Conservation (phyloP, 306 rosid genomes). For the Casuarina equisetifolia region DNA sequence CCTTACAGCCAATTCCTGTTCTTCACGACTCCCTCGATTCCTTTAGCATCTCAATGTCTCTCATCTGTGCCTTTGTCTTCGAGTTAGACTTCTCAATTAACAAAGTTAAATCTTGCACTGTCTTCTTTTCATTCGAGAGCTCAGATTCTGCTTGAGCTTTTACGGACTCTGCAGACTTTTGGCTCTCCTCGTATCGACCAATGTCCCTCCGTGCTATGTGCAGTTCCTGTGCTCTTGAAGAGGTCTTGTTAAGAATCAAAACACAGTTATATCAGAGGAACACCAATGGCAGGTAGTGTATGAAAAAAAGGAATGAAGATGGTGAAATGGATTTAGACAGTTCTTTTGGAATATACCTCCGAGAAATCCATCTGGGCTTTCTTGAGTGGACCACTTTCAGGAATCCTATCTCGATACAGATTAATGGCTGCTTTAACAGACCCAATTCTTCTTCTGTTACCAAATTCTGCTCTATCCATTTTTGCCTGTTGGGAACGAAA, state of each 20-base stretch:
- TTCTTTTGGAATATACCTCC: slow-evolving; percentile 43
- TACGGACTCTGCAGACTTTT: slow-evolving; percentile 46
- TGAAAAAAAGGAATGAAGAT: slow-evolving; percentile 8
- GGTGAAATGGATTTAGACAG: slow-evolving; percentile 10
- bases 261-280: neutral
- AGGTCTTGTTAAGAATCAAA: slow-evolving; percentile 30
- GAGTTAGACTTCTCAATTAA: slow-evolving; percentile 49
- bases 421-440: slow-evolving; percentile 54
- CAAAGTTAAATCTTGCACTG: slow-evolving; percentile 43
- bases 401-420: slow-evolving; percentile 49
- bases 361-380: slow-evolving; percentile 41
- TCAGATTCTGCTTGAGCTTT: slow-evolving; percentile 61
- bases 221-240: slow-evolving; percentile 62
- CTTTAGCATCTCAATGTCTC: slow-evolving; percentile 45
- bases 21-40: slow-evolving; percentile 29
- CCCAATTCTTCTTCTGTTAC: slow-evolving; percentile 47
- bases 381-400: slow-evolving; percentile 34
- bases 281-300: neutral
- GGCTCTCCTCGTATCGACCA: slow-evolving; percentile 48
- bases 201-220: slow-evolving; percentile 56
- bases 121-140: slow-evolving; percentile 48
- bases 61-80: slow-evolving; percentile 27
- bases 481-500: slow-evolving; percentile 27
- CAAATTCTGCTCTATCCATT: slow-evolving; percentile 54
- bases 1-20: slow-evolving; percentile 10